Conservation (phyloP, 2,329 filamentous ascomycete genomes). For the Sclerotinia trifoliorum region DNA sequence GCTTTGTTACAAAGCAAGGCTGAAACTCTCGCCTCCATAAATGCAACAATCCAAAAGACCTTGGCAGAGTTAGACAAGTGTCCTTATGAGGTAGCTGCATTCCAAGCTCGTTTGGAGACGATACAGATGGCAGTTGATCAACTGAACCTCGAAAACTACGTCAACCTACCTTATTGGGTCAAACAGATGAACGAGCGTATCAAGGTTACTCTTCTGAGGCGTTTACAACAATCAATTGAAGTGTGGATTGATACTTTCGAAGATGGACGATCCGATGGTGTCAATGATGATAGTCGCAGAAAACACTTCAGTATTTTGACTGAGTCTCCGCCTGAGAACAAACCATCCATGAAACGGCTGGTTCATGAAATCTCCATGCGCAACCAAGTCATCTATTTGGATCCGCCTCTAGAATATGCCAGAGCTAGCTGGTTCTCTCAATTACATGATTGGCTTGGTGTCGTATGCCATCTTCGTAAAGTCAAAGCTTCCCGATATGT, state of each 20-base stretch:
- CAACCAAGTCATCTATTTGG: constrained; percentile 95
- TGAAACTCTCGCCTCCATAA: constrained; percentile 71
- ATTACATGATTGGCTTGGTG: constrained; percentile 87
- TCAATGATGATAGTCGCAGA: constrained; percentile 51
- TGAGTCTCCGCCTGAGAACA: constrained; percentile 48
- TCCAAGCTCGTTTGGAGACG: constrained; percentile 75
- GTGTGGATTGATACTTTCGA: constrained; percentile 88
- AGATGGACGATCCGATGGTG: constrained; percentile 48
- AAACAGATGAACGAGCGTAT: constrained; percentile 82
- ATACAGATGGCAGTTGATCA: constrained; percentile 95
- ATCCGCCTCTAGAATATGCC: constrained; percentile 88
- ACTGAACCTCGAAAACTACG: constrained; percentile 92
- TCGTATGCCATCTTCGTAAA: constrained; percentile 88
- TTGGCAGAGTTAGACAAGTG: constrained; percentile 81
- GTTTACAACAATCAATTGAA: constrained; percentile 79
- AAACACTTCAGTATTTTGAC: constrained; percentile 48
- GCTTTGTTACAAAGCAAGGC: constrained; percentile 89
- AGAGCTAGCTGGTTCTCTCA: constrained; percentile 92
- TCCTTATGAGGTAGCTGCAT: constrained; percentile 74
- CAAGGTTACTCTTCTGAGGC: constrained; percentile 73
- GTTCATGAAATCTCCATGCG: constrained; percentile 95
- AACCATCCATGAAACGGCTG: constrained; percentile 68
- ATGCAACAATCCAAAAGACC: constrained; percentile 77
- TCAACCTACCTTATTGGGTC: constrained; percentile 91
- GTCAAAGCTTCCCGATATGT: constrained; percentile 95